Evolutionary conservation across 441 rosid species (phyloP).

Genomic region (Erysimum cheiri): DNA sequence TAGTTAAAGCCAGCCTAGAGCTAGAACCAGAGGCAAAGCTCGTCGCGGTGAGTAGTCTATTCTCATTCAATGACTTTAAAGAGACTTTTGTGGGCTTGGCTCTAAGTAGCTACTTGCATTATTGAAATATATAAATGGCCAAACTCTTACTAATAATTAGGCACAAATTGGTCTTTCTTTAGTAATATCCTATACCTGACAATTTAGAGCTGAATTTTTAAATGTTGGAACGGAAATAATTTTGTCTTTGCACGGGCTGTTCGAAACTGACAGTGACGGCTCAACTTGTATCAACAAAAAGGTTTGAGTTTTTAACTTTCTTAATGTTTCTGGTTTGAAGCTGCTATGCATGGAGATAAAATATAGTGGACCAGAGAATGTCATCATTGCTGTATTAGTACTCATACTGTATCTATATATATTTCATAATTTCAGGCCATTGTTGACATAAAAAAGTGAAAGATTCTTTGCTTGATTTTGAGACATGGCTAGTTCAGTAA

Average conservation of each 20-base stretch:
- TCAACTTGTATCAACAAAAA: slow-evolving; percentile 19
- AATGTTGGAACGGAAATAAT: background rate
- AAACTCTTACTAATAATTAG: slow-evolving; percentile 26
- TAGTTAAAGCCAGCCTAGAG: no score
- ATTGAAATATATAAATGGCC: slow-evolving; percentile 15
- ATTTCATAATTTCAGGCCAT: background rate
- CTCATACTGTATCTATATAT: slow-evolving; percentile 11
- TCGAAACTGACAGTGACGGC: slow-evolving; percentile 37
- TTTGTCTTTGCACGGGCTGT: slow-evolving; percentile 35
- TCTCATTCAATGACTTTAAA: slow-evolving; percentile 21
- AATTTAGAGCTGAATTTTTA: slow-evolving; percentile 34
- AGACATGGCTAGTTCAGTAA: slow-evolving; percentile 38
- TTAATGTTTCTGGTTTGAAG: slow-evolving; percentile 23
- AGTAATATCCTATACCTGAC: no score
- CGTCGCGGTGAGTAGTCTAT: slow-evolving; percentile 24
- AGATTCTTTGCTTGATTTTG: background rate
- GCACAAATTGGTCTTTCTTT: slow-evolving; percentile 26
- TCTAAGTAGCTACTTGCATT: slow-evolving; percentile 34
- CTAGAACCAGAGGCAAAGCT: no score
- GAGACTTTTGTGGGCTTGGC: slow-evolving; percentile 11
- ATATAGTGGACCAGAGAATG: slow-evolving; percentile 9
- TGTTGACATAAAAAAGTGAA: slow-evolving; percentile 1
- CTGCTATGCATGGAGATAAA: slow-evolving; percentile 37
- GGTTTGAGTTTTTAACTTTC: background rate
- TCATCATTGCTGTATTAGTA: slow-evolving; percentile 26